Base-by-base conservation (phyloP, 345 rosid species). In the Eucalyptus coolabah region DNA sequence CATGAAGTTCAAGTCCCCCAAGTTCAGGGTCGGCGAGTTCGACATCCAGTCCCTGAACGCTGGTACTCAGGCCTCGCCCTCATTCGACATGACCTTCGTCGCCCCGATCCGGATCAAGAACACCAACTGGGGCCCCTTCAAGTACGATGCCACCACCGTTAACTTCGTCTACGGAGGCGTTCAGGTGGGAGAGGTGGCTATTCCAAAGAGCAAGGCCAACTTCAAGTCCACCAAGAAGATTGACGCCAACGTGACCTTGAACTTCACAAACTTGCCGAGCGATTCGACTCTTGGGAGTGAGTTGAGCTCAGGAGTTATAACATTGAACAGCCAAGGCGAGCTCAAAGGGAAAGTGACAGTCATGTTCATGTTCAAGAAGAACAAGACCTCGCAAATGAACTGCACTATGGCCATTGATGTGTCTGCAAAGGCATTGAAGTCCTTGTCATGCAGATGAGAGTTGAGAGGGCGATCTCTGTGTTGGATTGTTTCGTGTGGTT, bases 71-170 rank as follows among this genome's bases (percentile, higher is more conserved):
- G 23, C 86, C 63, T n/a, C 89, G 1, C 88, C 92, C 24, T 91
- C 90, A 3, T 91, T 91, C 19, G 53, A 82, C 89, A n/a, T 87
- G 88, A 51, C 47, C 49, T 87, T 91, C 8, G 6, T 65, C 10
- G 88, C 90, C 8, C 89, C 90, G 4, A 87, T 91, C 69, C 86
- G 86, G 82, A 86, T 91, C 89, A 91, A 89, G 92, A 89, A 89
- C 89, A 34, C 89, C 80, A 91, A 91, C 86, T 90, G 88, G 87
- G 89, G 91, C 30, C 91, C 89, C n/a, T 90, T 82, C 86, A 90
- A 90, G 86, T 91, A 72, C 51, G 89, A 86, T 10, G 89, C 89
- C 34, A n/a, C 89, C 80, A 89, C 86, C 21, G 88, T 89, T 23
- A 54, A 47, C 47, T 87, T 91, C 88, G 8, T 26, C 42, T 91